phyloP scores from a whole-genome alignment of 139 green algal genomes.

The Diplosphaera chodatii region DNA sequence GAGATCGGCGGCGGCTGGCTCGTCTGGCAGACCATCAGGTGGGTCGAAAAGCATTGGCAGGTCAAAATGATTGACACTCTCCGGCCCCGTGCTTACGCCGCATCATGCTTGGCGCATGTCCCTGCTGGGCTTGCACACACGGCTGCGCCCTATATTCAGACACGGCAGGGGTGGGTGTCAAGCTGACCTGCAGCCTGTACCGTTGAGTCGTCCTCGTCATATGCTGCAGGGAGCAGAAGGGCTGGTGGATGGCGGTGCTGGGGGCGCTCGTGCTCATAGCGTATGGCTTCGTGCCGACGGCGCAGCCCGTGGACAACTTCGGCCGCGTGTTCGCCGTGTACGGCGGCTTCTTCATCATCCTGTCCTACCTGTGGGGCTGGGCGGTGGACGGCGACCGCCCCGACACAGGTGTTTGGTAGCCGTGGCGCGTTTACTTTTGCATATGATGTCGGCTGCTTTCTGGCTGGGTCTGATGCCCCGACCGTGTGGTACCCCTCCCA shows the following conservation, averaged over 20 bases:
- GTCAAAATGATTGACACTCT: no score
- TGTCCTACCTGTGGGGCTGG: constrained; percentile 81
- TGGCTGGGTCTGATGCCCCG: no score
- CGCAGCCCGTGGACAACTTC: constrained; percentile 66
- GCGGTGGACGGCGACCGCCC: constrained; percentile 55
- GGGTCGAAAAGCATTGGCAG: no score
- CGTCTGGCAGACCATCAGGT: constrained; percentile 65
- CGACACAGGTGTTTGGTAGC: constrained; percentile 53
- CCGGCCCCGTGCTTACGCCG: neutral
- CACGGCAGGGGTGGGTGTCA: no score
- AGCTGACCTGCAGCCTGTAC: no score
- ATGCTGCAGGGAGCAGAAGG: constrained; percentile 45
- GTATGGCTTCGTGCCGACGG: constrained; percentile 76
- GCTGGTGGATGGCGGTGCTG: constrained; percentile 21
- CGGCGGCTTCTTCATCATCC: constrained; percentile 82
- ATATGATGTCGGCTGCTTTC: no score
- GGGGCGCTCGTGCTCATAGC: constrained; percentile 45
- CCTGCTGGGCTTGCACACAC: no score
- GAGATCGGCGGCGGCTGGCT: constrained; percentile 86
- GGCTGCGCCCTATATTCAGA: no score
- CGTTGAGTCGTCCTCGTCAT: neutral
- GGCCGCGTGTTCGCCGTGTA: constrained; percentile 71
- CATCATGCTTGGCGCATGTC: neutral
- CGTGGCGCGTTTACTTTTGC: no score
- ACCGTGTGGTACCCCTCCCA: no score